A percentile compares a stretch with the other conserved stretches of the same genome.
Evolutionary conservation across 768 basidiomycete genomes (phyloP).

Genomic region (Coprinopsis cinerea): DNA sequence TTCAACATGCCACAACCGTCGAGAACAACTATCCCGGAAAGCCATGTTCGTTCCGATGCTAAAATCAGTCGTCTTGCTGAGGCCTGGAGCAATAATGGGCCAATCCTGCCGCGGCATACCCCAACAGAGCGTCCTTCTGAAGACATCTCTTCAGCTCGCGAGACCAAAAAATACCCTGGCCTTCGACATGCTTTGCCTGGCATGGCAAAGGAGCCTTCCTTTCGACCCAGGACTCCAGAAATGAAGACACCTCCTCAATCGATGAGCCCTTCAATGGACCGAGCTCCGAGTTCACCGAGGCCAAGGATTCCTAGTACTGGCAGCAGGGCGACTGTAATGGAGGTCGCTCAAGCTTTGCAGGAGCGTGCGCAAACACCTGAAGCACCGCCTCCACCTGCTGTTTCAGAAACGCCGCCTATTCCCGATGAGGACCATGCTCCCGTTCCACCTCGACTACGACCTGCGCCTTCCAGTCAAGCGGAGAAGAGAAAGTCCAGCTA

Average conservation of each 20-base stretch:
- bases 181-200: slow-evolving; percentile 10
- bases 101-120: background rate
- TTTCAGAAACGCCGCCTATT: background rate
- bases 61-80: slow-evolving; percentile 8
- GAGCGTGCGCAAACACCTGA: slow-evolving; percentile 21
- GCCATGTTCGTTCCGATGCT: background rate
- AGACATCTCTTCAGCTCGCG: background rate
- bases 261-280: slow-evolving; percentile 15
- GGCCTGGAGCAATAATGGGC: slow-evolving; percentile 4
- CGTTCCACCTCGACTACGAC: slow-evolving; percentile 17
- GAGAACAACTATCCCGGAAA: background rate
- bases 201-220: slow-evolving; percentile 3
- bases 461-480: slow-evolving; percentile 20
- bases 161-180: slow-evolving; percentile 6
- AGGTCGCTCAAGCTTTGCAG: slow-evolving; percentile 60
- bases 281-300: slow-evolving; percentile 19
- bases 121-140: background rate
- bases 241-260: background rate
- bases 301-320: slow-evolving; percentile 65
- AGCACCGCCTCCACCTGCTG: background rate
- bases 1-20: background rate
- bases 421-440: slow-evolving; percentile 9
- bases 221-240: slow-evolving; percentile 4
- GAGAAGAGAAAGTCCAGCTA: slow-evolving; percentile 65
- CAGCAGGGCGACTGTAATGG: slow-evolving; percentile 70